Percentiles rank a stretch among this genome's conserved stretches.
Conservation (phyloP, 2,329 filamentous ascomycete species). For the Colletotrichum paranaense region DNA sequence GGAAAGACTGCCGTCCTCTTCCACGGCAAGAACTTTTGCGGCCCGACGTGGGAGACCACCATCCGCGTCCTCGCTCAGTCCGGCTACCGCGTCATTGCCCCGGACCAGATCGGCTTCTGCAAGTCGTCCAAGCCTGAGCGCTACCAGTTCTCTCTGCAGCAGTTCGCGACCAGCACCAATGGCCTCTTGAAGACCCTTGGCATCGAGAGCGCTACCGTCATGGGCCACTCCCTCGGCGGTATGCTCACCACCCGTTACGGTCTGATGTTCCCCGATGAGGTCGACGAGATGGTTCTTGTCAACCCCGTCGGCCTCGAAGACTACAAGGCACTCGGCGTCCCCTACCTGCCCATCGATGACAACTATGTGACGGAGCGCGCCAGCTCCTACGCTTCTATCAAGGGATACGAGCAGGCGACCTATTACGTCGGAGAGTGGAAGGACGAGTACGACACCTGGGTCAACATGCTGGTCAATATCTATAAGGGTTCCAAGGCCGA, state of each 20-base stretch:
- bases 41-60: conserved; percentile 62
- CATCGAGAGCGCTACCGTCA: conserved; percentile 56
- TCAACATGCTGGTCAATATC: conserved; percentile 64
- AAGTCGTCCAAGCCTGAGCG: conserved; percentile 62
- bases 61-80: conserved; percentile 51
- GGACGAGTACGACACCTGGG: conserved; percentile 63
- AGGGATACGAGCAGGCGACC: conserved; percentile 57
- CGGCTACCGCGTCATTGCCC: conserved; percentile 64
- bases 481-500: conserved; percentile 57
- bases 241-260: conserved; percentile 64
- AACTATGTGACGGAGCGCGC: conserved; percentile 50
- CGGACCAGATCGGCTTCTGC: conserved; percentile 68
- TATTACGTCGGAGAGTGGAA: conserved; percentile 63
- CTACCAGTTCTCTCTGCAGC: conserved; percentile 65
- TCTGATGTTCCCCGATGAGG: conserved; percentile 59
- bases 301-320: conserved; percentile 66
- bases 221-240: conserved; percentile 67
- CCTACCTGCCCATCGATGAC: conserved; percentile 56
- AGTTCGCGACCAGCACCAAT: conserved; percentile 62
- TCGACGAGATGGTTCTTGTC: conserved; percentile 58
- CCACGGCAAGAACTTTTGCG: conserved; percentile 69
- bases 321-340: conserved; percentile 61
- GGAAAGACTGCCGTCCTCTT: conserved; percentile 59
- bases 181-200: conserved; percentile 56
- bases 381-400: conserved; percentile 56